These are phyloP conservation scores for Fagopyrum homotropicum DNA, from an alignment of 148 eudicot species.

Conservation along the genomic window DNA sequence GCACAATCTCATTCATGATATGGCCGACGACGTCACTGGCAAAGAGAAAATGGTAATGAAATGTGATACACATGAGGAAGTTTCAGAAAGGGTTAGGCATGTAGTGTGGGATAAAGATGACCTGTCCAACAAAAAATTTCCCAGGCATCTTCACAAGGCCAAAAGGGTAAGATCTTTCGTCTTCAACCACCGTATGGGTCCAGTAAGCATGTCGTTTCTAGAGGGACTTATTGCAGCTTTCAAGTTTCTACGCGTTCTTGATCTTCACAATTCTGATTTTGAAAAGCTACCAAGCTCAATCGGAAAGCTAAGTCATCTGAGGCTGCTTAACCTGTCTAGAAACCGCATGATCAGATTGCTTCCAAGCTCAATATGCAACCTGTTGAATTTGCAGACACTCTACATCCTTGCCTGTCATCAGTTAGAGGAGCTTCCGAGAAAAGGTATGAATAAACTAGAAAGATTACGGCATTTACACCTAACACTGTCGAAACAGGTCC, in stretches of 20 bases:
- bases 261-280: conserved; percentile 9
- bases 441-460: conserved; percentile 1
- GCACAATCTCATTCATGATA: conserved; percentile 4
- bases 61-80: neutral
- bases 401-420: conserved; percentile 7
- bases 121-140: neutral
- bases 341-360: neutral
- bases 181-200: conserved; percentile 3
- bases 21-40: neutral
- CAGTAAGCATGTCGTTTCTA: conserved; percentile 5
- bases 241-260: conserved; percentile 11
- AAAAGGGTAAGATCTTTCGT: conserved; percentile 5
- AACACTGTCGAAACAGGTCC: neutral
- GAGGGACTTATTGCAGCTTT: conserved; percentile 10
- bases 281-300: conserved; percentile 7
- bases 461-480: conserved; percentile 9
- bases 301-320: conserved; percentile 8
- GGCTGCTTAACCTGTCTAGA: conserved; percentile 9
- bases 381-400: conserved; percentile 3
- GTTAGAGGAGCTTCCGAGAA: conserved; percentile 3
- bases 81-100: neutral
- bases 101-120: conserved; percentile 10
- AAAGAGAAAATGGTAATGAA: neutral
- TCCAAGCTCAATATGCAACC: conserved; percentile 9
- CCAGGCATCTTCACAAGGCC: conserved; percentile 1